These are phyloP conservation scores for Pseudogymnoascus verrucosus DNA, from an alignment of 2,329 filamentous ascomycete genomes.

Conservation along the genomic window DNA sequence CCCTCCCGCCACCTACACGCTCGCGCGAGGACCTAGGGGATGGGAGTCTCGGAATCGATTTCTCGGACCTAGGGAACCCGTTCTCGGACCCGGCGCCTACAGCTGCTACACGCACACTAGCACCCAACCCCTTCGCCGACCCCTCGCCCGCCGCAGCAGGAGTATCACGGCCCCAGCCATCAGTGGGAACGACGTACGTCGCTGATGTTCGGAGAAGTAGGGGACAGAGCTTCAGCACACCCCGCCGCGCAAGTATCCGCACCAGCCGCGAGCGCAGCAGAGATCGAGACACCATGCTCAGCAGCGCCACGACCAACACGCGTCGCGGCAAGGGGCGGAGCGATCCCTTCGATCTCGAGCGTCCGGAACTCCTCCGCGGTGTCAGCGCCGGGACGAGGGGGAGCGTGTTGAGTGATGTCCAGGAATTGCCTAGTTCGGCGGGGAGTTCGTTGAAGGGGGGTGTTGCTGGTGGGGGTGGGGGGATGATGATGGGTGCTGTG, in stretches of 20 bases:
- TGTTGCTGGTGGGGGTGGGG: background rate
- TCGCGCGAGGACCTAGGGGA: slow-evolving; percentile 15
- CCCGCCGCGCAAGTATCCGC: slow-evolving; percentile 22
- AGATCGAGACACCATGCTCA: slow-evolving; percentile 34
- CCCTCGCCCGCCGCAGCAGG: background rate
- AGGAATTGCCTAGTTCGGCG: background rate
- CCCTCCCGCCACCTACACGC: slow-evolving; percentile 13
- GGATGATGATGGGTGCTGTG: background rate
- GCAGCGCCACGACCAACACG: slow-evolving; percentile 32
- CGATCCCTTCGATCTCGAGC: slow-evolving; percentile 58
- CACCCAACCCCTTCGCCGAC: slow-evolving; percentile 16
- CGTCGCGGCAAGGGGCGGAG: slow-evolving; percentile 51
- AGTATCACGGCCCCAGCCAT: slow-evolving; percentile 19
- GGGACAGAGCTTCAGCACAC: slow-evolving; percentile 33
- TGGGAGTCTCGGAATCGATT: slow-evolving; percentile 23
- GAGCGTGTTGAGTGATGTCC: background rate
- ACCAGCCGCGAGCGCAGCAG: slow-evolving; percentile 21
- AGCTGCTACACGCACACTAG: background rate
- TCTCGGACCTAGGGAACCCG: slow-evolving; percentile 11
- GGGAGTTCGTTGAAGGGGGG: background rate
- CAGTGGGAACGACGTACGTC: slow-evolving; percentile 35
- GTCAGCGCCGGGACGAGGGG: background rate
- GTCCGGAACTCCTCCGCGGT: slow-evolving; percentile 36
- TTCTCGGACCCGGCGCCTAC: background rate
- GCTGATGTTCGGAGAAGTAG: slow-evolving; percentile 42